Base-by-base conservation (phyloP, 345 rosid species). In the Clarkia xantiana region DNA sequence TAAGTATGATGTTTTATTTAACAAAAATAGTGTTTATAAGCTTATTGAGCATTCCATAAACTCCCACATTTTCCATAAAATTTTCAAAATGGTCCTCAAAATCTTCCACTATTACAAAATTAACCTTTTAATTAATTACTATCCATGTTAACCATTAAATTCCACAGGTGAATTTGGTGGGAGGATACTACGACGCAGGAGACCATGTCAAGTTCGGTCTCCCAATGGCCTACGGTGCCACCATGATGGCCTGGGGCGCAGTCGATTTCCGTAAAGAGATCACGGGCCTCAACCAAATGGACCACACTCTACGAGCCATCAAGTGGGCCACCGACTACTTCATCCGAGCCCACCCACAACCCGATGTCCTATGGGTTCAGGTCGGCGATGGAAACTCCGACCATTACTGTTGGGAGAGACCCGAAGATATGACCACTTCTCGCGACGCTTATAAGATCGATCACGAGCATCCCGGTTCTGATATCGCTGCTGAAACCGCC, bases 111-210 rank as follows among this genome's bases (percentile, higher is more conserved):
- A n/a, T n/a, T n/a, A n/a, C n/a, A n/a, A n/a, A n/a, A n/a, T n/a
- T n/a, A n/a, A n/a, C n/a, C n/a, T n/a, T n/a, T n/a, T n/a, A 38
- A 18, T 18, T 34, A 23, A 25, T 15, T n/a, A 39, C 42, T 0
- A 22, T 22, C 3, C 5, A 2, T 5, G 5, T 22, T 2, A 22
- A 2, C 25, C 25, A 22, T 22, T 5, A 29, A 29, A 1, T 5
- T 29, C 3, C 14, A 56, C 59, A 79, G 91, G 84, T 76, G 70
- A 74, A 83, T 40, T 71, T 88, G 68, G 89, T 73, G 9, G 97
- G 94, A 61, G 94, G 94, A 5, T 88, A 88, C 67, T 88, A 84
- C 40, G 97, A 88, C 54, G 93, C 94, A 11, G 97, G 93, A 60
- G 97, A 88, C 52, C 82, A 81, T 64, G 94, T 88, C 53, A 88